phyloP scores from a whole-genome alignment of 345 rosid species.

The Acer yangbiense region DNA sequence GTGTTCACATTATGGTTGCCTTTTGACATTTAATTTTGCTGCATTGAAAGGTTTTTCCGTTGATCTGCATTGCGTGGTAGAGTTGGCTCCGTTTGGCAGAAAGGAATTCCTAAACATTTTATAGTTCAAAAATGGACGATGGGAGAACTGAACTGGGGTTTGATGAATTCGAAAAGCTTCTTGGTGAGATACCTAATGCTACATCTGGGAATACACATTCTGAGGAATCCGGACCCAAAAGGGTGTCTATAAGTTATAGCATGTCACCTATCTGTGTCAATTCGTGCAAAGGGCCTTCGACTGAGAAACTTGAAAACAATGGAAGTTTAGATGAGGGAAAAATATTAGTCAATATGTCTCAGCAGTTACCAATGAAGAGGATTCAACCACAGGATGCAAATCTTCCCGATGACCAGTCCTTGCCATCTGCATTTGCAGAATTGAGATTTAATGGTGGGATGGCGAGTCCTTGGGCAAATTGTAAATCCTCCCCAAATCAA shows the following conservation, averaged over 20 bases:
- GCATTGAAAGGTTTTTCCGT: constrained; percentile 26
- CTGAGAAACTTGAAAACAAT: constrained; percentile 34
- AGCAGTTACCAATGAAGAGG: constrained; percentile 34
- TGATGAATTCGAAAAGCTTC: constrained; percentile 82
- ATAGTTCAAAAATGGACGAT: constrained; percentile 51
- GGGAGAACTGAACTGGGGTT: constrained; percentile 52
- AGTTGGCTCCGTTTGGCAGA: constrained; percentile 16
- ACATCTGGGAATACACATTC: constrained; percentile 54
- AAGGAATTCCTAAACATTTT: constrained; percentile 10
- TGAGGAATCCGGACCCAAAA: constrained; percentile 39
- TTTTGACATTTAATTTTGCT: constrained; percentile 16
- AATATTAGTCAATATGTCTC: constrained; percentile 24
- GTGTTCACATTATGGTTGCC: neutral
- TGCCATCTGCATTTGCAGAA: constrained; percentile 57
- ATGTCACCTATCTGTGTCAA: constrained; percentile 34
- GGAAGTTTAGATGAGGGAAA: constrained; percentile 33
- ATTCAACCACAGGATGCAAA: constrained; percentile 37
- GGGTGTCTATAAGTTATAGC: constrained; percentile 27
- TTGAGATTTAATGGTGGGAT: constrained; percentile 36
- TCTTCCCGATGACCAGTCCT: constrained; percentile 57
- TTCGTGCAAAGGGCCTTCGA: constrained; percentile 39
- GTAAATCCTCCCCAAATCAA: constrained; percentile 26
- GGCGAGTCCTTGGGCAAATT: constrained; percentile 27
- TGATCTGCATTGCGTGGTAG: constrained; percentile 24
- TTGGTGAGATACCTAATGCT: constrained; percentile 78